Evolutionary conservation across 345 rosid genomes (phyloP).

Genomic region (Ailanthus altissimus): DNA sequence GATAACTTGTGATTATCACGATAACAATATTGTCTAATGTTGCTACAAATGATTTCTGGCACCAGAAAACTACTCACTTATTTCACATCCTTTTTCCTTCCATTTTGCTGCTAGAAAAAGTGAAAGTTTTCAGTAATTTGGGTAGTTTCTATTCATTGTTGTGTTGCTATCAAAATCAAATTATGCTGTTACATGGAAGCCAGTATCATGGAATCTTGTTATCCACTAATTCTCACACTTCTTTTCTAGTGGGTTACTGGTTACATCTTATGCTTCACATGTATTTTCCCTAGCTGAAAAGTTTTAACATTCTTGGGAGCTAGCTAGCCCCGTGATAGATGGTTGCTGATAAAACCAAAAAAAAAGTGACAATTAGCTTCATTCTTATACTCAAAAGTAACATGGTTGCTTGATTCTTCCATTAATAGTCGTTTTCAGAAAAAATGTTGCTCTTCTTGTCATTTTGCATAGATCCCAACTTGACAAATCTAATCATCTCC

Average conservation of each 20-base stretch:
- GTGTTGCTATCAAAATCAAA: background rate
- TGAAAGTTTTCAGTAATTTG: background rate
- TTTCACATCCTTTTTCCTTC: background rate
- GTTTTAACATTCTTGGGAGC: background rate
- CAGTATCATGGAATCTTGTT: background rate
- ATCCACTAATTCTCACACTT: background rate
- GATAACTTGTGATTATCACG: background rate
- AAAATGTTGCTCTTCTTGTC: background rate
- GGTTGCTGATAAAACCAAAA: background rate
- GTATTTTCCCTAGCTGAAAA: background rate
- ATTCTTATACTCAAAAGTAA: background rate
- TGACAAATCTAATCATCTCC: background rate
- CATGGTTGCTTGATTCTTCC: background rate
- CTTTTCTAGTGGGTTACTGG: background rate
- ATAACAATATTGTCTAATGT: background rate
- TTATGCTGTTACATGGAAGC: background rate
- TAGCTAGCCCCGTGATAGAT: background rate
- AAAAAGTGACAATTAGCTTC: background rate
- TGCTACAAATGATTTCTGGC: no score
- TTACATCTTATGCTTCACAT: background rate
- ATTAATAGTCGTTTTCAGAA: background rate
- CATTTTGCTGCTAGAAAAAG: background rate
- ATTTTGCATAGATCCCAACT: background rate
- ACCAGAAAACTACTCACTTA: background rate
- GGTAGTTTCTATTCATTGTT: background rate